Percentiles rank a stretch among this genome's conserved stretches.
These are phyloP conservation scores for Phaeosphaeriaceae sp. DNA, from an alignment of 2,329 filamentous ascomycete species.

Conservation along the genomic window DNA sequence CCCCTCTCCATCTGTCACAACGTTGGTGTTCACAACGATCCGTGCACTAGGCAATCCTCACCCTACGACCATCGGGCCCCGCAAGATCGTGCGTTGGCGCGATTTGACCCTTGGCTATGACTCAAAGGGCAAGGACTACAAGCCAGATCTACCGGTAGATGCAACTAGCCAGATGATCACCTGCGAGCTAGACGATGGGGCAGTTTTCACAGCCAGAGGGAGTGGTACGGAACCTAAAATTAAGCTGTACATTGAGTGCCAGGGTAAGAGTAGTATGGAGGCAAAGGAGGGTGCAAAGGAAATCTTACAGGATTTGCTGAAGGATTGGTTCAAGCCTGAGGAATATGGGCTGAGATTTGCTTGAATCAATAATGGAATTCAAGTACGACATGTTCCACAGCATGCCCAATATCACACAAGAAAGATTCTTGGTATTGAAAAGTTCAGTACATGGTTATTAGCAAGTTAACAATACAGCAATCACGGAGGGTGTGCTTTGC, in stretches of 20 bases:
- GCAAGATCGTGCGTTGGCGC: conserved; percentile 64
- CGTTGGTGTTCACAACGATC: conserved; percentile 62
- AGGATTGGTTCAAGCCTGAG: conserved; percentile 58
- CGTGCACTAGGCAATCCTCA: conserved; percentile 53
- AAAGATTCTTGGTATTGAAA: no score
- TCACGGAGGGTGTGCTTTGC: no score
- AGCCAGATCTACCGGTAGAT: conserved; percentile 63
- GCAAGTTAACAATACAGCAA: no score
- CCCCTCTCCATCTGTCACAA: conserved; percentile 60
- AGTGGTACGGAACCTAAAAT: conserved; percentile 73
- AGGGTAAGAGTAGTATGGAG: conserved; percentile 48
- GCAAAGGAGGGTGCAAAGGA: conserved; percentile 54
- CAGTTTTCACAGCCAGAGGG: conserved; percentile 65
- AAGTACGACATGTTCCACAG: background rate
- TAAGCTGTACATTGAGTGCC: conserved; percentile 63
- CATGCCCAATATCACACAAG: no score
- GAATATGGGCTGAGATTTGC: conserved; percentile 44
- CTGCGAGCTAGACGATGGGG: conserved; percentile 60
- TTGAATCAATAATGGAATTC: conserved; percentile 8
- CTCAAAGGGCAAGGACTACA: conserved; percentile 59
- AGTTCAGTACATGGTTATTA: no score
- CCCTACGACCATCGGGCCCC: conserved; percentile 56
- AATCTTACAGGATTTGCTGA: conserved; percentile 54
- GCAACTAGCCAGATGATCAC: conserved; percentile 69
- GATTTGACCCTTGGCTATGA: conserved; percentile 68